Percentiles rank a stretch among this genome's conserved stretches.
Conservation (phyloP, 306 rosid species). For the Dryas alaskensis region DNA sequence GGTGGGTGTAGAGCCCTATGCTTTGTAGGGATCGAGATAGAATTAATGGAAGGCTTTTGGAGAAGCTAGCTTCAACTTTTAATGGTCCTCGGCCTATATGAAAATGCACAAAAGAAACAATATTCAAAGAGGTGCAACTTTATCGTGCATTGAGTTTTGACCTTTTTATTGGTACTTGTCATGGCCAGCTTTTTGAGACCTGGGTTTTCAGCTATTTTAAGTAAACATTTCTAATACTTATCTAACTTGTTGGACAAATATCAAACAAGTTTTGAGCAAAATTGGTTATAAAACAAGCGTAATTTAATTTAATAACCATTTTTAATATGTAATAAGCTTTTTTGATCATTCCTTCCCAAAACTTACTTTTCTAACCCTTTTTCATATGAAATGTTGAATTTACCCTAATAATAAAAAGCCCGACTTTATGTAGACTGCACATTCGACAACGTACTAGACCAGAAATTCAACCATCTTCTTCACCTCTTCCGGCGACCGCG, state of each 20-base stretch:
- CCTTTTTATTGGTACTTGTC: conserved; percentile 54
- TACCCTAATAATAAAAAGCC: too few species aligned
- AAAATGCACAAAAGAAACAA: conserved; percentile 15
- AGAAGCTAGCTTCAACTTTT: conserved; percentile 1
- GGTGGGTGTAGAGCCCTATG: background rate
- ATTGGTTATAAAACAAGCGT: too few species aligned
- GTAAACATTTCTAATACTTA: background rate
- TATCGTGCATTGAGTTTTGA: conserved; percentile 26
- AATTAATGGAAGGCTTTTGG: background rate
- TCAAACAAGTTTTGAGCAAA: background rate
- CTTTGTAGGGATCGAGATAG: conserved; percentile 4
- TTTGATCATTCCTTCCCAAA: too few species aligned
- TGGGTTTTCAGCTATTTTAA: conserved; percentile 17
- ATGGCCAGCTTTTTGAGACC: conserved; percentile 47
- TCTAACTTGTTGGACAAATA: too few species aligned
- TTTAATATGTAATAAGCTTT: too few species aligned
- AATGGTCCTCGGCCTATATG: background rate
- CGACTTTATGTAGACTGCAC: too few species aligned
- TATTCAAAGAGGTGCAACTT: conserved; percentile 17
- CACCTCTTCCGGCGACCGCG: too few species aligned
- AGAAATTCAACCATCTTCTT: too few species aligned
- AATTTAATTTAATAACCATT: too few species aligned
- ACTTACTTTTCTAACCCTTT: too few species aligned
- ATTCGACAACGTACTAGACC: too few species aligned
- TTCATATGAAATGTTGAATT: too few species aligned